These are phyloP conservation scores for Colletotrichum sp. DNA, from an alignment of 2,329 filamentous ascomycete genomes.

Conservation along the genomic window DNA sequence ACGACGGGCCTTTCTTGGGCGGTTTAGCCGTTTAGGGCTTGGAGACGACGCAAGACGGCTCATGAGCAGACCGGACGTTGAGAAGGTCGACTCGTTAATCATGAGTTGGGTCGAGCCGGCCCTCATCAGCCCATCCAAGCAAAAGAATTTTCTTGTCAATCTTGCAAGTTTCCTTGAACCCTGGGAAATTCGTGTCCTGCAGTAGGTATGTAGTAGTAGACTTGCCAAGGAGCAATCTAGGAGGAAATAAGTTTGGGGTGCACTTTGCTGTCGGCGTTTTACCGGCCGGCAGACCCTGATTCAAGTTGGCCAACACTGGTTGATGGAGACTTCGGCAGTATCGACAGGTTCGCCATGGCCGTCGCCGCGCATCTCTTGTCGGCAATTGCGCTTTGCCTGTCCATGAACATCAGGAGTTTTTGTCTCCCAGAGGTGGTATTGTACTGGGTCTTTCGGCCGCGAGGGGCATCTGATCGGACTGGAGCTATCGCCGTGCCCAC, in stretches of 20 bases:
- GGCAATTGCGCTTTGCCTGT: slow-evolving; percentile 8
- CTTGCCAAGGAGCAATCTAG: background rate
- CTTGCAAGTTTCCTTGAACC: background rate
- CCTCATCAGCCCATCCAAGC: background rate
- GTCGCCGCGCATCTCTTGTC: background rate
- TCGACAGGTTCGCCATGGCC: background rate
- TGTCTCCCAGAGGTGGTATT: background rate
- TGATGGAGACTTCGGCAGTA: background rate
- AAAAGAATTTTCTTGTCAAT: background rate
- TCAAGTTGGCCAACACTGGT: background rate
- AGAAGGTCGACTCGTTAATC: background rate
- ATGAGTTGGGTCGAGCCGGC: background rate
- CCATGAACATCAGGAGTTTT: background rate
- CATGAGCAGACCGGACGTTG: background rate
- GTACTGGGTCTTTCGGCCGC: background rate
- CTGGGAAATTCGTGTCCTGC: background rate
- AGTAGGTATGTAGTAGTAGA: background rate
- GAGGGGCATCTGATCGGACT: slow-evolving; percentile 15
- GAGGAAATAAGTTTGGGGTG: background rate
- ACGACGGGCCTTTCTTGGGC: background rate
- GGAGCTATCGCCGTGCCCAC: slow-evolving; percentile 6
- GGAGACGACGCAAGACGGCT: background rate
- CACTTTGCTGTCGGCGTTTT: background rate
- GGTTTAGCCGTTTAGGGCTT: background rate
- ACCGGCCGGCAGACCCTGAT: background rate